Evolutionary conservation across 2,329 filamentous ascomycete genomes (phyloP).

Genomic region (Hypomyces perniciosus): DNA sequence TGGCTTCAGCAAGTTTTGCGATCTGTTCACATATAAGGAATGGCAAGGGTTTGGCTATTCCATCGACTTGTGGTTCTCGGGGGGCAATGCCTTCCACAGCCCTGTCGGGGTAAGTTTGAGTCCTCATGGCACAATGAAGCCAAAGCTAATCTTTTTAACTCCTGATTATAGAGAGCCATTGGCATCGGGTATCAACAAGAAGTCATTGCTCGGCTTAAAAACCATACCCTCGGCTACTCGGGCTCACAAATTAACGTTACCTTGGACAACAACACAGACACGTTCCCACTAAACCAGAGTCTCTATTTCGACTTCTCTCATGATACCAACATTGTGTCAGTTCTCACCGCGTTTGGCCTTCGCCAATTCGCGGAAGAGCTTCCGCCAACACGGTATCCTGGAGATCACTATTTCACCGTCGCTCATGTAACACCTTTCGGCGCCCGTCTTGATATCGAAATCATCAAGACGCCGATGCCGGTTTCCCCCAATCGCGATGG

Average conservation of each 20-base stretch:
- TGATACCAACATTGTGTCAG: conserved; percentile 65
- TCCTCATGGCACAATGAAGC: not conserved
- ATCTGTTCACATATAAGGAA: conserved; percentile 68
- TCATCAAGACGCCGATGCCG: conserved; percentile 62
- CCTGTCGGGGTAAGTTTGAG: conserved; percentile 48
- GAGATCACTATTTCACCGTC: conserved; percentile 57
- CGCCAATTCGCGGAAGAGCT: conserved; percentile 60
- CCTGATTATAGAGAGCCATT: conserved; percentile 49
- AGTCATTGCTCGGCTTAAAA: conserved; percentile 62
- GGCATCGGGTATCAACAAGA: conserved; percentile 70
- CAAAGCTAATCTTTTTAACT: not conserved
- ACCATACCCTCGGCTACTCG: conserved; percentile 56
- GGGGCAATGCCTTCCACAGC: conserved; percentile 55
- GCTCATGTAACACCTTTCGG: conserved; percentile 66
- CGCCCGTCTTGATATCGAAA: conserved; percentile 65
- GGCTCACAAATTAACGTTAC: conserved; percentile 62
- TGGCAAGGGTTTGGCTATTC: conserved; percentile 69
- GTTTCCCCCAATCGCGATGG: conserved; percentile 49
- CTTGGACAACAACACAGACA: conserved; percentile 59
- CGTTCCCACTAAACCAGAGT: conserved; percentile 67
- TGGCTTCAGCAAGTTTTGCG: conserved; percentile 68
- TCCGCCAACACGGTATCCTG: conserved; percentile 48
- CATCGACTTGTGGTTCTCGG: conserved; percentile 60
- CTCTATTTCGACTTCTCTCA: conserved; percentile 76
- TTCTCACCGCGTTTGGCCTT: conserved; percentile 67